Percentiles rank a stretch among this genome's conserved stretches.
phyloP scores from a whole-genome alignment of 192 early-diverging fungal genomes.

The Pilobolus umbonatus region DNA sequence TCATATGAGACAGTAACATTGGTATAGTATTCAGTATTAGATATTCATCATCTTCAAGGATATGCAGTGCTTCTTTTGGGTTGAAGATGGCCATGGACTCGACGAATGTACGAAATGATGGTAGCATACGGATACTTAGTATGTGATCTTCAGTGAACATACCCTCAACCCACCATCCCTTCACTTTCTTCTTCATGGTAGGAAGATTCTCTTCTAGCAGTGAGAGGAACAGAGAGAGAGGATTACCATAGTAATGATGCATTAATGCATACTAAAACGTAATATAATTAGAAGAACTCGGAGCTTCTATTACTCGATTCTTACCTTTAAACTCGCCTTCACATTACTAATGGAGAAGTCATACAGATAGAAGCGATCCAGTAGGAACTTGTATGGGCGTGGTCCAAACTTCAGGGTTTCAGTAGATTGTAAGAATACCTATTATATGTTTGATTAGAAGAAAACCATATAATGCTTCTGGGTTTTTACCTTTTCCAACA shows the following conservation, averaged over 20 bases:
- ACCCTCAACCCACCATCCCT: slow-evolving; percentile 12
- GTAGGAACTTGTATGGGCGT: slow-evolving; percentile 66
- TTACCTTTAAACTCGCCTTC: slow-evolving; percentile 64
- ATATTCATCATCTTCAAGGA: slow-evolving; percentile 59
- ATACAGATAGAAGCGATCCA: slow-evolving; percentile 76
- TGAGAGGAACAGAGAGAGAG: slow-evolving; percentile 53
- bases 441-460: slow-evolving; percentile 21
- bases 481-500: slow-evolving; percentile 55
- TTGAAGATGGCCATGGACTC: slow-evolving; percentile 35
- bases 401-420: slow-evolving; percentile 59
- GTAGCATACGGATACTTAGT: slow-evolving; percentile 66
- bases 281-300: too few relatives aligned
- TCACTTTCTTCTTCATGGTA: background rate
- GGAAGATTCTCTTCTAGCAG: background rate
- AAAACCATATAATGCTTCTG: slow-evolving; percentile 11
- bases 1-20: slow-evolving; percentile 42
- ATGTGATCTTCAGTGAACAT: slow-evolving; percentile 48
- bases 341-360: slow-evolving; percentile 78
- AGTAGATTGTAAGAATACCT: slow-evolving; percentile 55
- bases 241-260: slow-evolving; percentile 84
- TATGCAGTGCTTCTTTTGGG: slow-evolving; percentile 34
- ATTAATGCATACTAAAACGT: slow-evolving; percentile 68
- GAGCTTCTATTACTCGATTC: background rate
- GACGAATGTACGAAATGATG: slow-evolving; percentile 57
- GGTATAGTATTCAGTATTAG: slow-evolving; percentile 47